Conservation (phyloP, 495 filamentous ascomycete species). For the Penicillium roqueforti region DNA sequence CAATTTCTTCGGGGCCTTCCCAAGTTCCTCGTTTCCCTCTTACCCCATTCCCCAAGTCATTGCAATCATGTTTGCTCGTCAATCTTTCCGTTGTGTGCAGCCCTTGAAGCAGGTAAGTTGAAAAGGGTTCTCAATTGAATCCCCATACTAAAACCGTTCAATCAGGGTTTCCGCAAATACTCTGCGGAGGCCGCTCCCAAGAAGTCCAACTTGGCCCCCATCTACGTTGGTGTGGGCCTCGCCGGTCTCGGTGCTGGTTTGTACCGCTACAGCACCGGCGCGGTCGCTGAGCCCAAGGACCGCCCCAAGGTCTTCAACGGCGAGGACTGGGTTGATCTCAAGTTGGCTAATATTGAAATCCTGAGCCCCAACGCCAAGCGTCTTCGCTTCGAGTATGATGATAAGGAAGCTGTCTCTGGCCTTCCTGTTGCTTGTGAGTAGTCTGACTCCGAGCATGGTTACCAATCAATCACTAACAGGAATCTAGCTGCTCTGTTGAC, state of each 20-base stretch:
- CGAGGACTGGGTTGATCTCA: conserved; percentile 77
- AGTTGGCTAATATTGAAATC: conserved; percentile 69
- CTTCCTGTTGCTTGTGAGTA: conserved; percentile 68
- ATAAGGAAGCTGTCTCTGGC: conserved; percentile 77
- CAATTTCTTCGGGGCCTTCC: conserved; percentile 25
- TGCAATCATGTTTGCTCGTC: conserved; percentile 47
- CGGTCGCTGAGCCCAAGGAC: conserved; percentile 36
- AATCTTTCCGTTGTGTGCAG: conserved; percentile 46
- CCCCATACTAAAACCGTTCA: conserved; percentile 1
- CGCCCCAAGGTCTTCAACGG: conserved; percentile 64
- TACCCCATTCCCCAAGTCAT: conserved; percentile 13
- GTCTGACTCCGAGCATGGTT: not conserved
- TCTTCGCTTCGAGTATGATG: conserved; percentile 77
- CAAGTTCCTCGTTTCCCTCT: conserved; percentile 6
- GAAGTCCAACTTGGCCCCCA: conserved; percentile 39
- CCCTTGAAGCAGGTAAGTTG: conserved; percentile 45
- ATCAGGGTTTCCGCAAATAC: conserved; percentile 50
- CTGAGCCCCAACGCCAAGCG: conserved; percentile 89
- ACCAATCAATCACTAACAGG: conserved; percentile 8
- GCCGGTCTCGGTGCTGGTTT: conserved; percentile 41
- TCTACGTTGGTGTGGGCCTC: conserved; percentile 40
- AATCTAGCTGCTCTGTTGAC: conserved; percentile 69
- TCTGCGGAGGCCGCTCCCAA: conserved; percentile 43
- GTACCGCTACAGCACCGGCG: conserved; percentile 40
- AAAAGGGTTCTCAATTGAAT: not conserved